Evolutionary conservation across 352 stramenopile genomes (phyloP).

Genomic region (Globisporangium uncinulatum): DNA sequence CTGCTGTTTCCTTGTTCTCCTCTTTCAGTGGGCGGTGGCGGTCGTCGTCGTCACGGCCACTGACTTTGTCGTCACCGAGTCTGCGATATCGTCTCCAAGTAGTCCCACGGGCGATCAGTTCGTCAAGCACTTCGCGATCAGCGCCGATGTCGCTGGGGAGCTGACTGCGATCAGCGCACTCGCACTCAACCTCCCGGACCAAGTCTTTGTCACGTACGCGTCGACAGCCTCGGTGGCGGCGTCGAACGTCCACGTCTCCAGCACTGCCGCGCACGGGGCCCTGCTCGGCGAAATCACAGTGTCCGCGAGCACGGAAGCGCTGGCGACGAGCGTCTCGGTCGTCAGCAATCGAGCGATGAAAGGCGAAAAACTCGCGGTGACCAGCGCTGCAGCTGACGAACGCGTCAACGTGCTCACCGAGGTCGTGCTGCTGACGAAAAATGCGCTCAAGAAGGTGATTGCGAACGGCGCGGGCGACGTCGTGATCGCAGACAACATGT

Average conservation of each 20-base stretch:
- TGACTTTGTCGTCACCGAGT: not conserved
- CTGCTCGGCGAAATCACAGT: slow-evolving; percentile 4
- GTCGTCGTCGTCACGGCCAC: not conserved
- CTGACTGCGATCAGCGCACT: slow-evolving; percentile 1
- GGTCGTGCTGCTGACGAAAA: slow-evolving; percentile 1
- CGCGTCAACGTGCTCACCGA: slow-evolving; percentile 2
- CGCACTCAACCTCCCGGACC: not conserved
- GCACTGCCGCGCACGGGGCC: not conserved
- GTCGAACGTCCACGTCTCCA: not conserved
- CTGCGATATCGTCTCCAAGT: not conserved
- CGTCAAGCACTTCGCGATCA: not conserved
- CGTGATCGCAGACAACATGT: slow-evolving; percentile 6
- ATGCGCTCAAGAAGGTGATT: slow-evolving; percentile 5
- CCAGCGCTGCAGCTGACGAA: not conserved
- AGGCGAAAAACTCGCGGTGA: slow-evolving; percentile 1
- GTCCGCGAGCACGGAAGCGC: not conserved
- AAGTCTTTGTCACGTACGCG: slow-evolving; percentile 8
- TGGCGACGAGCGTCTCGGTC: not conserved
- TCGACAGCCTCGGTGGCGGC: not conserved
- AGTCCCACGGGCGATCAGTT: not conserved
- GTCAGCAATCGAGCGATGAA: slow-evolving; percentile 6
- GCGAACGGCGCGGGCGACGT: slow-evolving; percentile 3
- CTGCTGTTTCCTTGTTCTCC: not conserved
- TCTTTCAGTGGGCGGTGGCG: too few relatives aligned
- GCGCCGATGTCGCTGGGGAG: not conserved